phyloP scores from a whole-genome alignment of 805 yeast species.

The Ogataea henricii region DNA sequence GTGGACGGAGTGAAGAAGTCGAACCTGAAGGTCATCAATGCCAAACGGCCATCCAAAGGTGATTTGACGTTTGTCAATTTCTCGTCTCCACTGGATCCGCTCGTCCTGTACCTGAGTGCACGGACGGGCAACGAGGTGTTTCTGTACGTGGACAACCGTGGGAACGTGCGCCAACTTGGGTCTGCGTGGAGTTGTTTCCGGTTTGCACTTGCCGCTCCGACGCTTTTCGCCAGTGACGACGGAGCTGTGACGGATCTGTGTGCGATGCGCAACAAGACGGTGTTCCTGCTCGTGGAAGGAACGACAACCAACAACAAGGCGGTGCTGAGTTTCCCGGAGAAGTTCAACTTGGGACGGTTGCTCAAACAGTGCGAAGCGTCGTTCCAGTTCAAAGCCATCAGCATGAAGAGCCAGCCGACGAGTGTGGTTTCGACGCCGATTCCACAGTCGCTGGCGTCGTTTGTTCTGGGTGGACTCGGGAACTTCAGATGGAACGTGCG shows the following conservation, averaged over 20 bases:
- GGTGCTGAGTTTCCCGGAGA: constrained; percentile 54
- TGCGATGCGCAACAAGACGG: constrained; percentile 41
- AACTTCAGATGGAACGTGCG: constrained; percentile 15
- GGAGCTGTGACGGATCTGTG: constrained; percentile 22
- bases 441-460: constrained; percentile 23
- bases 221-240: neutral
- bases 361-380: constrained; percentile 3
- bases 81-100: constrained; percentile 59
- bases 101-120: constrained; percentile 32
- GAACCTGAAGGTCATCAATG: constrained; percentile 35
- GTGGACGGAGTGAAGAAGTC: constrained; percentile 55
- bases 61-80: constrained; percentile 60
- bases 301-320: constrained; percentile 85
- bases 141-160: constrained; percentile 22
- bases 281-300: constrained; percentile 73
- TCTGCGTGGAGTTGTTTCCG: constrained; percentile 15
- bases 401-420: constrained; percentile 41
- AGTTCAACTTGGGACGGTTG: constrained; percentile 24
- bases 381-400: constrained; percentile 38
- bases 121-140: constrained; percentile 14
- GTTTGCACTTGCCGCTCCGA: constrained; percentile 22
- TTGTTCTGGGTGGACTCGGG: constrained; percentile 14
- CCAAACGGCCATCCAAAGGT: constrained; percentile 40
- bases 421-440: constrained; percentile 38
- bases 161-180: constrained; percentile 14